Conservation (phyloP, 208 protist species). For the Acanthamoeba castellanii region DNA sequence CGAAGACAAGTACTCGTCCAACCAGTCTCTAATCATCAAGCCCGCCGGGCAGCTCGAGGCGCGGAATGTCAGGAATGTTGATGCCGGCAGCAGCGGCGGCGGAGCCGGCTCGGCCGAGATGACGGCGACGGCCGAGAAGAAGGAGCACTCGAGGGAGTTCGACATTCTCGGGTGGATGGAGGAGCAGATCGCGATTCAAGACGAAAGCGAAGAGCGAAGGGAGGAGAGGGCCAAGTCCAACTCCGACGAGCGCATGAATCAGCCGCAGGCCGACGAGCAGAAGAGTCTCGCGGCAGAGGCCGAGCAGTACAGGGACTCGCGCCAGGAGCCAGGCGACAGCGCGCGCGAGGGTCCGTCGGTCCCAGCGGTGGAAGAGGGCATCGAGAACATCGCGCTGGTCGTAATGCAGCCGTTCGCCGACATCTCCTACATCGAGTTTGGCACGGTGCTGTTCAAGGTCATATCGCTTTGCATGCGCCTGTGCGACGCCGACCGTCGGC, state of each 20-base stretch:
- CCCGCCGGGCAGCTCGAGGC: not conserved
- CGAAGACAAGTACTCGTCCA: not conserved
- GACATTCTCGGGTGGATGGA: conserved; percentile 34
- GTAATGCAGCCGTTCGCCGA: not conserved
- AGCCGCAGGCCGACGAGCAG: not conserved
- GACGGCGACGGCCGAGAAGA: not conserved
- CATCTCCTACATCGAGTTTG: conserved; percentile 40
- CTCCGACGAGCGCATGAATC: not conserved
- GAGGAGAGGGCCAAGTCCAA: not conserved
- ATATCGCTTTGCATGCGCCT: conserved; percentile 35
- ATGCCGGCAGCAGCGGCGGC: too few relatives aligned
- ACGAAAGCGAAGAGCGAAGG: not conserved
- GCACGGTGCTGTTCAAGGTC: not conserved
- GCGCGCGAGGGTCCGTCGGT: not conserved
- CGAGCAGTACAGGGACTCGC: not conserved
- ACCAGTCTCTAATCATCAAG: not conserved
- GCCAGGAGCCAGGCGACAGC: not conserved
- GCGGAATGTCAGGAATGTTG: too few relatives aligned
- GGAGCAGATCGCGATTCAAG: conserved; percentile 2
- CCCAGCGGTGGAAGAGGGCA: not conserved
- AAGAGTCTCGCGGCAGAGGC: not conserved
- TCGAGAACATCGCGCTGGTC: not conserved
- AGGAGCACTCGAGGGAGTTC: not conserved
- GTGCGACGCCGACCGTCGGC: not conserved
- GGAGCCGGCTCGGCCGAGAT: not conserved